Base-by-base conservation (phyloP, 306 rosid species). In the Fragaria iinumae region DNA sequence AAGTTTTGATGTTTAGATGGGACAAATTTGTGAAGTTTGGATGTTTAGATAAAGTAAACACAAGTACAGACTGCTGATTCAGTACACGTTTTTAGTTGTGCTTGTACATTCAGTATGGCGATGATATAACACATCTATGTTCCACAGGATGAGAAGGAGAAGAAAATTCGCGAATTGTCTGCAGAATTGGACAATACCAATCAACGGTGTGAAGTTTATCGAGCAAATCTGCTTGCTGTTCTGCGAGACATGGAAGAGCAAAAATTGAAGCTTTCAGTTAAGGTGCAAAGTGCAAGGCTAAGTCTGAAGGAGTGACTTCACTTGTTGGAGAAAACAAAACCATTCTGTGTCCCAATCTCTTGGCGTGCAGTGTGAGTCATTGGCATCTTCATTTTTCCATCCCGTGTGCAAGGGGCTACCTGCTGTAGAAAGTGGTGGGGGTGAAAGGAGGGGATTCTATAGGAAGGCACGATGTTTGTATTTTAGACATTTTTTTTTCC, bases 201-300 rank as follows among this genome's bases (percentile, higher is more conserved):
- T 83, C 91, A 85, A 72, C 86, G 97, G 34, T 93, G 98, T 77
- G 97, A 87, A 86, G 96, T 94, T 60, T 94, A 91, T 81, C 80
- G 97, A 77, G 78, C 91, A 80, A 92, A 94, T 85, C 84, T 91
- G 78, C 84, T 89, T 80, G 88, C 98, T 68, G 91, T 91, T 83
- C 89, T 90, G 43, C 93, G 80, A 83, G 98, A 94, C 79, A 92
- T 94, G 97, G 96, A 94, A 87, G 97, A 94, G 64, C 98, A 94
- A 79, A 93, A 93, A 88, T 80, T 87, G 70, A 93, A 91, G 87
- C 82, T 93, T 75, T 90, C 96, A 5, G 93, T 91, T 76, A 93
- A 93, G 84, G 98, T 93, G 85, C 97, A 93, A 83, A 93, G 87
- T 88, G 98, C 98, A 2, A 88, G 89, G 87, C 90, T 91, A 80